phyloP scores from a whole-genome alignment of 2,329 filamentous ascomycete genomes.

The Fusarium chuoi region DNA sequence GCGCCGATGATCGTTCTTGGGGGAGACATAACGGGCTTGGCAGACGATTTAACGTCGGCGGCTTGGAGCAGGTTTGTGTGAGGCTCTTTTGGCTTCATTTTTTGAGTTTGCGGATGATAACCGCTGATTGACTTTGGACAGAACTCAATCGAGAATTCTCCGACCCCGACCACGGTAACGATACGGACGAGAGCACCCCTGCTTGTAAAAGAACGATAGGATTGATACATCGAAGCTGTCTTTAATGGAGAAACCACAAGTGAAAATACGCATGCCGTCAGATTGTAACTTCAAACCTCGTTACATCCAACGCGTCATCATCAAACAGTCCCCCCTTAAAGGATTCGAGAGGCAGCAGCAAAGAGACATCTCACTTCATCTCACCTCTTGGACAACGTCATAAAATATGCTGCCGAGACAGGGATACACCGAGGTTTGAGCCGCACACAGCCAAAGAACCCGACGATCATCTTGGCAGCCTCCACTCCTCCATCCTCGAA shows the following conservation, averaged over 20 bases:
- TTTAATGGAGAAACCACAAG: not conserved
- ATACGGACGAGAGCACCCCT: not conserved
- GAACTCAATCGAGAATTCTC: not conserved
- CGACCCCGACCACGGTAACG: rapidly evolving
- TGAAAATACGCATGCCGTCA: not conserved
- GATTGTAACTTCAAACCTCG: not conserved
- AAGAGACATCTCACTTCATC: not conserved
- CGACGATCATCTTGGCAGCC: constrained; percentile 37
- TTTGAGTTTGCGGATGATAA: not conserved
- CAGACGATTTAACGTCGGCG: not conserved
- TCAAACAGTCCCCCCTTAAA: not conserved
- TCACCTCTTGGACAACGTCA: constrained; percentile 33
- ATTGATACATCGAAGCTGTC: rapidly evolving
- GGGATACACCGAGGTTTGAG: constrained; percentile 27
- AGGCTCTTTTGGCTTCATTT: not conserved
- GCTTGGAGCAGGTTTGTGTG: not conserved
- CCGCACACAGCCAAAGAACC: constrained; percentile 22
- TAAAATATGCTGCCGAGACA: constrained; percentile 22
- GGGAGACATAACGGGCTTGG: not conserved
- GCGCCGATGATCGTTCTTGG: not conserved
- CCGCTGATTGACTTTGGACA: not conserved
- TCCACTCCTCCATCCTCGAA: constrained; percentile 25
- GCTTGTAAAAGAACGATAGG: not conserved
- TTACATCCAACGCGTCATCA: constrained; percentile 12
- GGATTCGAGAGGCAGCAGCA: constrained; percentile 9